Base-by-base conservation (phyloP, 2,329 filamentous ascomycete genomes). In the Cordyceps javanica region DNA sequence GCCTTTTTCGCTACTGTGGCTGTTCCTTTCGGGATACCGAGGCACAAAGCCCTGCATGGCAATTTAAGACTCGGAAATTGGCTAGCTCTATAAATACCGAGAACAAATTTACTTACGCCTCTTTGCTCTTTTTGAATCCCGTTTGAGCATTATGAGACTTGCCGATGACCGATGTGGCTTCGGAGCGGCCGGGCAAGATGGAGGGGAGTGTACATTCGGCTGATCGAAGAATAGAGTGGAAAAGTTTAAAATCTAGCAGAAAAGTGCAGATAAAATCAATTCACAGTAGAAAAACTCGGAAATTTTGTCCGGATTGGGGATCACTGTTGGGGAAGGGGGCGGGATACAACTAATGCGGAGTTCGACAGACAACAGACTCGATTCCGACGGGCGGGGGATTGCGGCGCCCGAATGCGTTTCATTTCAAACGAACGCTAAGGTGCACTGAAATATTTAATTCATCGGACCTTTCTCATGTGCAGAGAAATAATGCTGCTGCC, bases 261-360 rank as follows among this genome's bases (percentile, higher is more conserved):
- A 11, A 10, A 26, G 32, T 26, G 38, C 30, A 45, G 30, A 16
- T 30, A 38, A 21, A 7, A 5, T 46, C 52, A 55, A 55, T 30
- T 41, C 42, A 45, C 41, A 55, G 38, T 45, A 54, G 5, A 21
- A 16, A 11, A 23, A 3, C 16, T n/a, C 13, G 11, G 42, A 19
- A n/a, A 16, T 46, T 4, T 48, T 11, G 28, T 28, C 5, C 49
- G 36, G 49, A 39, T 11, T 42, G 42, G 25, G 34, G 36, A 36
- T 13, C 6, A 11, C 28, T 26, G 28, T 36, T 38, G 41, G 28
- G 6, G 16, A n/a, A 38, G 25, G 52, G 30, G 21, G 46, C 41
- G 52, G 52, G 52, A 55, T 55, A 55, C 52, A 46, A 30, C n/a
- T 55, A 46, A 14, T 55, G 52, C 52, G 52, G 16, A 44, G 52